Evolutionary conservation across 495 filamentous ascomycete genomes (phyloP).

Genomic region (Podospora tetraspora): DNA sequence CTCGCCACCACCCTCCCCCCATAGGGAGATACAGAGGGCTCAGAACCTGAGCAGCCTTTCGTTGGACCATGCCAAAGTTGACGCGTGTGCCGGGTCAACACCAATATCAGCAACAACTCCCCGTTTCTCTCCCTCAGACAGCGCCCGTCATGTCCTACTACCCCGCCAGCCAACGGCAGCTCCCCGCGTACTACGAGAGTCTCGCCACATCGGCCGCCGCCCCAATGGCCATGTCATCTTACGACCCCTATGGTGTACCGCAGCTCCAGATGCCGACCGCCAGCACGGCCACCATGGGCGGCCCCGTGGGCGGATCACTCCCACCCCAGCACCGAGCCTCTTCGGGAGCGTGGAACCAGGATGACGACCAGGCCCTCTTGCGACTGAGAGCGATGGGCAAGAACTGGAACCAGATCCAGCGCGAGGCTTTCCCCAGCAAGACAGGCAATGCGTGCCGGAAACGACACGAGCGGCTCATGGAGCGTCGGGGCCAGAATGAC

Average conservation of each 20-base stretch:
- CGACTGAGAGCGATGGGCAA: conserved; percentile 56
- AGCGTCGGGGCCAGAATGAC: conserved; percentile 57
- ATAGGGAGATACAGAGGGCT: conserved; percentile 10
- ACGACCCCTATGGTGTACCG: conserved; percentile 38
- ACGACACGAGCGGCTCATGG: conserved; percentile 68
- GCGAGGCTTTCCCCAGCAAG: conserved; percentile 63
- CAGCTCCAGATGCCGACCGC: conserved; percentile 30
- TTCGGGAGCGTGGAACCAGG: conserved; percentile 55
- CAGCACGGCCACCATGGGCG: conserved; percentile 26
- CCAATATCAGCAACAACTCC: conserved; percentile 25
- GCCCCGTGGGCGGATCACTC: conserved; percentile 24
- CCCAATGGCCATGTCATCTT: conserved; percentile 24
- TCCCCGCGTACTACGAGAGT: conserved; percentile 27
- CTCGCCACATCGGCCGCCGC: conserved; percentile 23
- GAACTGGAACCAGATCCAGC: conserved; percentile 69
- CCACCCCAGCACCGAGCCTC: conserved; percentile 46
- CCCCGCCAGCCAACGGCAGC: conserved; percentile 18
- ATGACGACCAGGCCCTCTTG: conserved; percentile 60
- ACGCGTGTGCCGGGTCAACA: conserved; percentile 29
- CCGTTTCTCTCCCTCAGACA: conserved; percentile 17
- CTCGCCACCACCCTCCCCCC: background rate
- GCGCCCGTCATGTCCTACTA: conserved; percentile 30
- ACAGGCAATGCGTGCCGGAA: conserved; percentile 76
- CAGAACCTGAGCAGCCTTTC: conserved; percentile 3
- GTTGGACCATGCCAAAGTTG: conserved; percentile 31